Conservation (phyloP, 164 flowering plant genomes). For the Taxillus chinensis region DNA sequence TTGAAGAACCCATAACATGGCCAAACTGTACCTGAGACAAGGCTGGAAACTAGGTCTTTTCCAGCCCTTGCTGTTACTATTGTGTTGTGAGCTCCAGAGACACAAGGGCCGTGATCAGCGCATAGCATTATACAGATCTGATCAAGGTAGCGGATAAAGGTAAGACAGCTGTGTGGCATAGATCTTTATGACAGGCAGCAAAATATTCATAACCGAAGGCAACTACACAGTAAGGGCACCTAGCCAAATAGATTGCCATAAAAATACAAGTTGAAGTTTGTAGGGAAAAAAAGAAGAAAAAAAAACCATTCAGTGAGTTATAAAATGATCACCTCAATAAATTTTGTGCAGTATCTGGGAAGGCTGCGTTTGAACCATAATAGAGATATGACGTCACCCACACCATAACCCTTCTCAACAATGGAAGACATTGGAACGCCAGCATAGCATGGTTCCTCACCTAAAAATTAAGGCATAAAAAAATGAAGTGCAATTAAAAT, state of each 20-base stretch:
- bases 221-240: too few relatives aligned
- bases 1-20: neutral
- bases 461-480: constrained; percentile 25
- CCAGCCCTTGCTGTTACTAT: constrained; percentile 99
- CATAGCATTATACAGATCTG: constrained; percentile 98
- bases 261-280: neutral
- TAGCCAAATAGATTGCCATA: neutral
- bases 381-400: constrained; percentile 93
- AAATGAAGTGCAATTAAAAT: constrained; percentile 3
- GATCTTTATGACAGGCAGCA: neutral
- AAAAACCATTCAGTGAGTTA: neutral
- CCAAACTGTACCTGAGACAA: constrained; percentile 66
- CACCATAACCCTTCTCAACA: constrained; percentile 77
- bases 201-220: too few relatives aligned
- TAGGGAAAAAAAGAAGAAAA: neutral
- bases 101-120: constrained; percentile 99
- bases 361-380: constrained; percentile 97
- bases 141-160: constrained; percentile 9
- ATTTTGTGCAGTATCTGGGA: constrained; percentile 83
- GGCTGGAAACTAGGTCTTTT: constrained; percentile 93
- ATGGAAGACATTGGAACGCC: constrained; percentile 96
- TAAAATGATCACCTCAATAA: constrained; percentile 54
- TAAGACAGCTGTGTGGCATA: neutral
- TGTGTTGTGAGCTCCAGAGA: constrained; percentile 98
- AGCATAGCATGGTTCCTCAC: constrained; percentile 92